phyloP scores from a whole-genome alignment of 2,329 filamentous ascomycete genomes.

The Fusarium longipes region DNA sequence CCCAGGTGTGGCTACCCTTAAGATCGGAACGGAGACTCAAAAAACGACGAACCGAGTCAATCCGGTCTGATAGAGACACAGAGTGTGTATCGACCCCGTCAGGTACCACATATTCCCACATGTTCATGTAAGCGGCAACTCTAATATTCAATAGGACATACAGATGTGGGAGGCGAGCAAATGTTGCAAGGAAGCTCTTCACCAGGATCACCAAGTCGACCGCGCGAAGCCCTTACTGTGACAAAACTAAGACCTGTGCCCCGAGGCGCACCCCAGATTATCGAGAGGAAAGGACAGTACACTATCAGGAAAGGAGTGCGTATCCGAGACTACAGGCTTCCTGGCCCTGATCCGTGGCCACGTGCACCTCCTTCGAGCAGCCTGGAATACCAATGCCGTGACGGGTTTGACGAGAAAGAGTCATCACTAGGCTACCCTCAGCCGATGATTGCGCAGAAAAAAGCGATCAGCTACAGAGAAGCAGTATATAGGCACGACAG shows the following conservation, averaged over 20 bases:
- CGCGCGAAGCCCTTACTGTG: no score
- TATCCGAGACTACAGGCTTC: slow-evolving; percentile 47
- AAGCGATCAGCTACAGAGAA: background rate
- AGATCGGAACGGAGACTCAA: background rate
- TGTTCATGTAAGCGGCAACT: background rate
- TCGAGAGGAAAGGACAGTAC: slow-evolving; percentile 45
- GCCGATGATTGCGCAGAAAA: slow-evolving; percentile 9
- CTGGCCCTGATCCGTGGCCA: background rate
- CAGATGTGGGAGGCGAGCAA: background rate
- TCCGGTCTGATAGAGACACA: slow-evolving; percentile 17
- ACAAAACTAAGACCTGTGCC: slow-evolving; percentile 45
- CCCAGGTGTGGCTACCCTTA: background rate
- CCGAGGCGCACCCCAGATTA: slow-evolving; percentile 40
- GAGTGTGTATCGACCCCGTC: background rate
- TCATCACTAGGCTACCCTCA: slow-evolving; percentile 22
- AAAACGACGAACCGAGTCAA: slow-evolving; percentile 35
- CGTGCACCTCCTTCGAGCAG: slow-evolving; percentile 9
- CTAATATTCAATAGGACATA: background rate
- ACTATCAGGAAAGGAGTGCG: slow-evolving; percentile 47
- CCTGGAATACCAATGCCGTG: slow-evolving; percentile 46
- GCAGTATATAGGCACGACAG: background rate
- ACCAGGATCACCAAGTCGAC: background rate
- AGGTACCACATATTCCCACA: background rate
- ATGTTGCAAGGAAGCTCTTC: background rate
- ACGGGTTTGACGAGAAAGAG: slow-evolving; percentile 48